Percentiles rank a stretch among this genome's conserved stretches.
phyloP scores from a whole-genome alignment of 257 asterid species.

The Solanum sparsipilum region DNA sequence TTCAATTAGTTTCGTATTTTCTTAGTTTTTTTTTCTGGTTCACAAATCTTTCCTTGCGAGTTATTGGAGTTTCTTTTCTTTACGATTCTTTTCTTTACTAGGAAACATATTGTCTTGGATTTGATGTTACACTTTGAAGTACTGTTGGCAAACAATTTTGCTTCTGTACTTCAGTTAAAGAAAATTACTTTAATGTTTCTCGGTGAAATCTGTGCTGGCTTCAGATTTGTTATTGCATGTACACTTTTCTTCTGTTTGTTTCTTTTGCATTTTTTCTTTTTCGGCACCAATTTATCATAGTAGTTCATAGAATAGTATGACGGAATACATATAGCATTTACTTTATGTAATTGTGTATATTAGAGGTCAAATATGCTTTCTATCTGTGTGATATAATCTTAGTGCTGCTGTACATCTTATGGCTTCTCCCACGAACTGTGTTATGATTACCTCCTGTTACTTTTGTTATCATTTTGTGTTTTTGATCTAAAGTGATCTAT shows the following conservation, averaged over 20 bases:
- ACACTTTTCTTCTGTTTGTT: not conserved
- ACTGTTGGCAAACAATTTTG: not conserved
- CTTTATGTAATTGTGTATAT: not conserved
- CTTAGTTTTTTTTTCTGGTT: not conserved
- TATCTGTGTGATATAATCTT: not conserved
- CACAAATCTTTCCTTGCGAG: not conserved
- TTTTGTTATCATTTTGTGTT: not conserved
- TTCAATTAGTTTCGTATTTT: not conserved
- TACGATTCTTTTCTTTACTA: no score
- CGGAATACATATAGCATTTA: not conserved
- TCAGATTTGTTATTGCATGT: not conserved
- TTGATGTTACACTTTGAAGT: not conserved
- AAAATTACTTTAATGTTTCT: not conserved
- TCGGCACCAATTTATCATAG: not conserved
- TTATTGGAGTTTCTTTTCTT: not conserved
- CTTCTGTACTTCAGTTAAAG: not conserved
- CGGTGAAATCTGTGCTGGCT: not conserved
- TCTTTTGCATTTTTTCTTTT: not conserved
- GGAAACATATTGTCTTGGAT: not conserved
- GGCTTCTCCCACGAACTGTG: not conserved
- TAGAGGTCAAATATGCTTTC: not conserved
- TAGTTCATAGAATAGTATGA: not conserved
- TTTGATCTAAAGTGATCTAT: not conserved
- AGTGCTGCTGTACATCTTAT: not conserved
- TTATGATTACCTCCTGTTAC: not conserved